Evolutionary conservation across 2,329 filamentous ascomycete species (phyloP).

Genomic region (Lasiodiplodia sp.): DNA sequence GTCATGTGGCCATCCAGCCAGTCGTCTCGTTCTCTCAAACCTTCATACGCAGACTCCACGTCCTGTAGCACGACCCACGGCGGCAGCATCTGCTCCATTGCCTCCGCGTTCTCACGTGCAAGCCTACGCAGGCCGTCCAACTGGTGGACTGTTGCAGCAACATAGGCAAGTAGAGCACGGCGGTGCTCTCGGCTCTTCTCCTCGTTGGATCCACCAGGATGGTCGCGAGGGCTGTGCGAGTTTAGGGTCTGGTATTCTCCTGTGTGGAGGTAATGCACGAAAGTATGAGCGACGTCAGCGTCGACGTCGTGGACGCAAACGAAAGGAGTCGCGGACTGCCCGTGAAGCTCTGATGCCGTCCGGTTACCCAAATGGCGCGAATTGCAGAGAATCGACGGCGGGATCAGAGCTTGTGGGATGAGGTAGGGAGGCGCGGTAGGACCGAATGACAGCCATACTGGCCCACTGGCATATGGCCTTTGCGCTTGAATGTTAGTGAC

Average conservation of each 20-base stretch:
- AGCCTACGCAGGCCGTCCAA: constrained; percentile 33
- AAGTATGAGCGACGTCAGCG: constrained; percentile 5
- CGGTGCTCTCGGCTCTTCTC: constrained; percentile 32
- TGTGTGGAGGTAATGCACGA: constrained; percentile 40
- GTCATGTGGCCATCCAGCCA: background rate
- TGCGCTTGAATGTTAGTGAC: background rate
- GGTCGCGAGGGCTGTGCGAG: background rate
- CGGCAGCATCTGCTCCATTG: background rate
- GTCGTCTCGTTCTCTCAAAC: background rate
- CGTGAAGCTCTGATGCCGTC: constrained; percentile 34
- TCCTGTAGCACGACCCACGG: background rate
- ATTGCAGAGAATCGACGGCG: constrained; percentile 31
- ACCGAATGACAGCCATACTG: constrained; percentile 4
- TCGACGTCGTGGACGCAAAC: constrained; percentile 13
- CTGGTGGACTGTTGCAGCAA: constrained; percentile 30
- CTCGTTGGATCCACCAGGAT: background rate
- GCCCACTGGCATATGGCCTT: background rate
- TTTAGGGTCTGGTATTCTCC: constrained; percentile 39
- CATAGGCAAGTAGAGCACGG: constrained; percentile 33
- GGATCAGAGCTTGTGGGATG: constrained; percentile 8
- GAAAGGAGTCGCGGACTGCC: constrained; percentile 33
- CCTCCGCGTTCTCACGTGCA: constrained; percentile 31
- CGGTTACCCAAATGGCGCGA: constrained; percentile 24
- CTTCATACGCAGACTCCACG: background rate
- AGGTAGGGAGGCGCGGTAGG: background rate